Percentiles rank a stretch among this genome's conserved stretches.
phyloP scores from a whole-genome alignment of 768 basidiomycete species.

The Solioccasus polychromus region DNA sequence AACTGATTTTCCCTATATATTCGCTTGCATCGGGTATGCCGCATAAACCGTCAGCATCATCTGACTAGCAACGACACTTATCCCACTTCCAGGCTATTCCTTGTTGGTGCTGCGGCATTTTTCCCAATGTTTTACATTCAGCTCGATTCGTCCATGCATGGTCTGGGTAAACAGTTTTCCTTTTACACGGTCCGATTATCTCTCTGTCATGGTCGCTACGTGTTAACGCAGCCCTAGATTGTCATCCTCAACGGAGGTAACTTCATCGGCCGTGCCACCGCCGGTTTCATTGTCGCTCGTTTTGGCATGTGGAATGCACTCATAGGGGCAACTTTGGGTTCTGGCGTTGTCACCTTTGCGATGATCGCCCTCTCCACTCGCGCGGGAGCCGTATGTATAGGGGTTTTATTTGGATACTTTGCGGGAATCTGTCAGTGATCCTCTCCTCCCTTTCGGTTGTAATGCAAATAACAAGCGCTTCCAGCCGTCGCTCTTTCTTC shows the following conservation, averaged over 20 bases:
- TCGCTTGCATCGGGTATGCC: slow-evolving; percentile 23
- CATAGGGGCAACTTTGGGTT: slow-evolving; percentile 33
- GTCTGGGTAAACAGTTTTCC: slow-evolving; percentile 42
- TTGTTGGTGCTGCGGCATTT: slow-evolving; percentile 33
- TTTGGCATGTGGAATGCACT: slow-evolving; percentile 47
- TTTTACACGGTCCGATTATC: slow-evolving; percentile 48
- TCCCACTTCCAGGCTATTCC: slow-evolving; percentile 8
- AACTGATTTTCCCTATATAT: slow-evolving; percentile 22
- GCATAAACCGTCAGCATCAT: background rate
- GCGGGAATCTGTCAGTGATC: slow-evolving; percentile 40
- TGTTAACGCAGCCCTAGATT: slow-evolving; percentile 24
- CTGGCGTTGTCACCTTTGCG: slow-evolving; percentile 41
- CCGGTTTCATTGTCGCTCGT: slow-evolving; percentile 35
- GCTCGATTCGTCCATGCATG: slow-evolving; percentile 49
- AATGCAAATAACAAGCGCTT: background rate
- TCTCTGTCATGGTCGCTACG: background rate
- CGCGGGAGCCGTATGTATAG: slow-evolving; percentile 37
- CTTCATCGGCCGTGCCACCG: slow-evolving; percentile 35
- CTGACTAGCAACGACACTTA: background rate
- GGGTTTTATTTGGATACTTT: slow-evolving; percentile 47
- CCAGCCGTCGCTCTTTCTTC: slow-evolving; percentile 40
- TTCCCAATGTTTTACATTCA: slow-evolving; percentile 59
- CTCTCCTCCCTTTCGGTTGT: background rate
- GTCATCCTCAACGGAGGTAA: slow-evolving; percentile 38
- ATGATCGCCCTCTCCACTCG: slow-evolving; percentile 39